Evolutionary conservation across 495 filamentous ascomycete species (phyloP).

Genomic region (Trichoderma asperelloides): DNA sequence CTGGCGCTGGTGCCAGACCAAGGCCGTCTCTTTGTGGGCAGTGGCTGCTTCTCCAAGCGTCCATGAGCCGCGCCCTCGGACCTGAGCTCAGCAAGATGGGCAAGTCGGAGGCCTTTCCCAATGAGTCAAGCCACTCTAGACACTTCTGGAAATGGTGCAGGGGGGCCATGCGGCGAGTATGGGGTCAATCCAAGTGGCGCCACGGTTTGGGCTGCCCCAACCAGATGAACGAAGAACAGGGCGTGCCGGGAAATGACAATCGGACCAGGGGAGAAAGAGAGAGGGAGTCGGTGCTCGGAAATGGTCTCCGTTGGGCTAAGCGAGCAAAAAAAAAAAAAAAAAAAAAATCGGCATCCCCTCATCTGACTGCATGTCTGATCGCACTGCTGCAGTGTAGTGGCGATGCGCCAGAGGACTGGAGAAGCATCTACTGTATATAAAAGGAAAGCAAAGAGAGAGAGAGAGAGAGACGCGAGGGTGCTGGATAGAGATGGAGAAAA

Average conservation of each 20-base stretch:
- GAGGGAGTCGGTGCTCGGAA: conserved; percentile 4
- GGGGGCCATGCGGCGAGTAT: neutral
- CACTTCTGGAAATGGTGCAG: conserved; percentile 3
- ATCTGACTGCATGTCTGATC: conserved; percentile 4
- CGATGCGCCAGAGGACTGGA: too few relatives aligned
- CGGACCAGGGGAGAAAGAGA: neutral
- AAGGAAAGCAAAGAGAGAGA: neutral
- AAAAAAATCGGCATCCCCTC: neutral
- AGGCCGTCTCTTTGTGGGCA: neutral
- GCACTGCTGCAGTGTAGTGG: neutral
- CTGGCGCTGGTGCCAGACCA: neutral
- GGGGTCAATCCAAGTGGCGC: neutral
- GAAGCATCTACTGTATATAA: neutral
- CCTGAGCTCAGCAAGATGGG: conserved; percentile 6
- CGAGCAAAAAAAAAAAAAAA: conserved; percentile 1
- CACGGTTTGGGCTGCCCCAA: conserved; percentile 1
- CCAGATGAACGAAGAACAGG: neutral
- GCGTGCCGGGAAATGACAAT: conserved; percentile 2
- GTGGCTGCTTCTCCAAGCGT: neutral
- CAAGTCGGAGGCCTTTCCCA: conserved; percentile 6
- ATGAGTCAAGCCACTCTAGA: neutral
- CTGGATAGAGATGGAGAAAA: neutral
- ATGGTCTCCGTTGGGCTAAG: conserved; percentile 7
- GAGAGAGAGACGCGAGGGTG: neutral
- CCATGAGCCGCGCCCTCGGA: neutral